Evolutionary conservation across 164 flowering plant genomes (phyloP).

Genomic region (Berberis thunbergii): DNA sequence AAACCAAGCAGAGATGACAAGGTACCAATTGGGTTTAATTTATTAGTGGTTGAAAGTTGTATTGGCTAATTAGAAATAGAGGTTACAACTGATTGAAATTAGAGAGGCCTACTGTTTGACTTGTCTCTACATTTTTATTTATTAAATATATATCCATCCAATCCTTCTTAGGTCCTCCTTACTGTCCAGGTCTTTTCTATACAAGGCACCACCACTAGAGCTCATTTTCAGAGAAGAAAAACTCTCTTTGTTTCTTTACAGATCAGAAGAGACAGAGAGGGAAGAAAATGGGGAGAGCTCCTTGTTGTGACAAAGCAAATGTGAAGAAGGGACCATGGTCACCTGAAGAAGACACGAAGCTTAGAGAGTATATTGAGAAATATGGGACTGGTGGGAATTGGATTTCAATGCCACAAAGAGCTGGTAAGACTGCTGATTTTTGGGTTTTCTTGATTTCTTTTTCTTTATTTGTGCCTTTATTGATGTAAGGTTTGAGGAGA

Average conservation of each 20-base stretch:
- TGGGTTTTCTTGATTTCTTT: background rate
- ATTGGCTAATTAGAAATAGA: too few species aligned
- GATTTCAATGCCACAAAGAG: slow-evolving; percentile 79
- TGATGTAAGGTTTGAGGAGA: slow-evolving; percentile 49
- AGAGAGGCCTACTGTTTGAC: too few species aligned
- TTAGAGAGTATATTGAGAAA: slow-evolving; percentile 55
- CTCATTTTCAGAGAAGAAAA: too few species aligned
- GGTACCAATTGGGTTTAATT: too few species aligned
- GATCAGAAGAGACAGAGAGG: slow-evolving; percentile 1
- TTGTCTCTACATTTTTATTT: too few species aligned
- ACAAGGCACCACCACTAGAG: too few species aligned
- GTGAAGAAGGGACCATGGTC: slow-evolving; percentile 93
- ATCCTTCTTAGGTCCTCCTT: too few species aligned
- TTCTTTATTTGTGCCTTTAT: background rate
- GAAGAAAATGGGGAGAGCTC: slow-evolving; percentile 68
- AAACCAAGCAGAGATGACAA: too few species aligned
- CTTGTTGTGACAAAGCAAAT: slow-evolving; percentile 83
- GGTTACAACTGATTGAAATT: too few species aligned
- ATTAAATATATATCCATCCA: too few species aligned
- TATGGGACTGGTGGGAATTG: slow-evolving; percentile 77
- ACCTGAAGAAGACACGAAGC: slow-evolving; percentile 74
- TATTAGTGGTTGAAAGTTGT: too few species aligned
- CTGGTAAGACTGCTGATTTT: slow-evolving; percentile 31
- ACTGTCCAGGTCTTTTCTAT: too few species aligned
- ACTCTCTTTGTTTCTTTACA: background rate